Percentiles rank a stretch among this genome's conserved stretches.
phyloP scores from a whole-genome alignment of 192 early-diverging fungal species.

The Lobosporangium transversale region DNA sequence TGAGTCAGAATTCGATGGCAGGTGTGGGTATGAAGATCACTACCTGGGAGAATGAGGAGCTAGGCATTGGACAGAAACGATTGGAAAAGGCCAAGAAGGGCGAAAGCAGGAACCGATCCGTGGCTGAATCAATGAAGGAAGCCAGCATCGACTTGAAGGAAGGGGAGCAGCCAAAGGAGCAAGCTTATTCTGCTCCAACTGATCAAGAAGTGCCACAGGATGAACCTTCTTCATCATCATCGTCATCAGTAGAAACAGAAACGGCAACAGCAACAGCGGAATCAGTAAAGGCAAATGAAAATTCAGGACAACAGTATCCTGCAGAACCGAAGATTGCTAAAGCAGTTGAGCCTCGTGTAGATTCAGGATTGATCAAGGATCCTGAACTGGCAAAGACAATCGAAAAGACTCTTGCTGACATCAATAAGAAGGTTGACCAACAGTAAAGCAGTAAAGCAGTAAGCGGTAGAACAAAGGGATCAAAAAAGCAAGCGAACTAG shows the following conservation, averaged over 20 bases:
- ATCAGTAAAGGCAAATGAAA: conserved; percentile 12
- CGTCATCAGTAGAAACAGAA: conserved; percentile 17
- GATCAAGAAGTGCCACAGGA: no score
- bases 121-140: conserved; percentile 38
- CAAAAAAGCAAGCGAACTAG: no score
- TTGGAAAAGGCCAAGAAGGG: conserved; percentile 51
- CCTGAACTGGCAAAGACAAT: conserved; percentile 37
- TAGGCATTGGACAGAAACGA: conserved; percentile 57
- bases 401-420: conserved; percentile 39
- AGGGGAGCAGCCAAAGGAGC: no score
- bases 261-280: no score
- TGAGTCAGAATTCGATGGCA: conserved; percentile 82
- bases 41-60: conserved; percentile 72
- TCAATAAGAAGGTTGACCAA: no score
- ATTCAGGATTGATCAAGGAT: conserved; percentile 18
- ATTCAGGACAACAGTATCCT: conserved; percentile 11
- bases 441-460: conserved; percentile 23
- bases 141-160: no score
- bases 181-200: no score
- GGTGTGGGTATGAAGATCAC: conserved; percentile 88
- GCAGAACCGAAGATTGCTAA: conserved; percentile 30
- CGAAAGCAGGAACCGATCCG: conserved; percentile 50
- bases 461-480: no score
- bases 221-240: no score
- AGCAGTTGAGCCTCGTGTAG: conserved; percentile 31